Conservation (phyloP, 345 rosid species). For the Hibiscus tridactylites region DNA sequence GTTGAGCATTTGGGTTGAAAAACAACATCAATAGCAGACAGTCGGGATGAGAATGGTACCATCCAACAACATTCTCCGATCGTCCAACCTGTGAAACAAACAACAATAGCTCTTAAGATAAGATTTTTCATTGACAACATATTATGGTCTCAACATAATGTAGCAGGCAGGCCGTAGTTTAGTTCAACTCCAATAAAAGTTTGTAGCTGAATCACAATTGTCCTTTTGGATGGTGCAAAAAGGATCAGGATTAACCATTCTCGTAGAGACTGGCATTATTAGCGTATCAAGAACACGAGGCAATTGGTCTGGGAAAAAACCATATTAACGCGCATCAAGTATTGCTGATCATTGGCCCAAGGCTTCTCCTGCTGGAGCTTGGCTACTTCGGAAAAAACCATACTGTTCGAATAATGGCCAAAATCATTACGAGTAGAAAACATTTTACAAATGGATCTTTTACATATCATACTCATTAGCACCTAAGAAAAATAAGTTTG, state of each 20-base stretch:
- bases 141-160: background rate
- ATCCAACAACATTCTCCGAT: conserved; percentile 90
- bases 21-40: conserved; percentile 82
- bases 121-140: background rate
- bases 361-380: conserved; percentile 89
- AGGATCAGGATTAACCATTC: too few relatives aligned
- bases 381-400: too few relatives aligned
- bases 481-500: too few relatives aligned
- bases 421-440: background rate
- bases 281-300: background rate
- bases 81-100: conserved; percentile 60
- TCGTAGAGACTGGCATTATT: background rate
- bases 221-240: background rate
- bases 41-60: conserved; percentile 93
- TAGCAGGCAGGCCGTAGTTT: too few relatives aligned
- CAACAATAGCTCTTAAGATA: background rate
- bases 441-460: too few relatives aligned
- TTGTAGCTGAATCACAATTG: background rate
- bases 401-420: background rate
- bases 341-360: conserved; percentile 88
- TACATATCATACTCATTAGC: too few relatives aligned
- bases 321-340: conserved; percentile 79
- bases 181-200: background rate
- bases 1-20: conserved; percentile 94
- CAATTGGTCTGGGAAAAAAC: too few relatives aligned